A percentile compares a stretch with the other conserved stretches of the same genome.
These are phyloP conservation scores for Cyberlindnera euphorbiae DNA, from an alignment of 805 yeast genomes.

Conservation along the genomic window DNA sequence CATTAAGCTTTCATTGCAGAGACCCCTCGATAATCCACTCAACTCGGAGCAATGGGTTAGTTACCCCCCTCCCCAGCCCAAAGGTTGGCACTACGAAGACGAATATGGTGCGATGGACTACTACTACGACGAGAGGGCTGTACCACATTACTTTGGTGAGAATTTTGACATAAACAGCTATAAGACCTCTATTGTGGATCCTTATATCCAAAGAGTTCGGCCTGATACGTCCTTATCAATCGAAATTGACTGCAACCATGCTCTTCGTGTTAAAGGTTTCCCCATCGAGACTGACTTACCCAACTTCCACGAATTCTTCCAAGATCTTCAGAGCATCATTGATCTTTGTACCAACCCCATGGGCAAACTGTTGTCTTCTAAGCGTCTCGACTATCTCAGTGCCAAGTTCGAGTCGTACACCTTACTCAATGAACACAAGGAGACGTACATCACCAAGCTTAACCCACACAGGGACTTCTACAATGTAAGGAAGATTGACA, in stretches of 20 bases:
- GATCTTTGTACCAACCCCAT: conserved; percentile 12
- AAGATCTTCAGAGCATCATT: conserved; percentile 27
- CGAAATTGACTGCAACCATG: neutral
- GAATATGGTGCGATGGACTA: conserved; percentile 24
- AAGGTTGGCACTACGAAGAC: conserved; percentile 36
- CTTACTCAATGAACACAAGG: conserved; percentile 31
- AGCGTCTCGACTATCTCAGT: conserved; percentile 28
- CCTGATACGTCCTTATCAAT: conserved; percentile 1
- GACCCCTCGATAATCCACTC: conserved; percentile 67
- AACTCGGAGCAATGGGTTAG: conserved; percentile 63
- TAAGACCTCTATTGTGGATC: conserved; percentile 9
- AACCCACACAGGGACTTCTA: conserved; percentile 98
- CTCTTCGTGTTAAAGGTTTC: conserved; percentile 12
- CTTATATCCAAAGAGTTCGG: conserved; percentile 1
- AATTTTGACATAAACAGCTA: conserved; percentile 30
- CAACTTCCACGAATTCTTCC: conserved; percentile 26
- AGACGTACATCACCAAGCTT: conserved; percentile 73
- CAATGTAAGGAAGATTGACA: conserved; percentile 58
- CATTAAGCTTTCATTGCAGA: conserved; percentile 58
- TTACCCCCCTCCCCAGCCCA: conserved; percentile 69
- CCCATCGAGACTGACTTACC: conserved; percentile 20
- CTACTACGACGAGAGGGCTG: conserved; percentile 19
- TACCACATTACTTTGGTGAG: conserved; percentile 33
- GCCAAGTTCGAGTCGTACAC: conserved; percentile 34
- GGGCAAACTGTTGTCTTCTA: conserved; percentile 18